Evolutionary conservation across 2,329 filamentous ascomycete species (phyloP), one percentile per base, ranked within the genome.

Genomic region (Fusarium bactridioides): DNA sequence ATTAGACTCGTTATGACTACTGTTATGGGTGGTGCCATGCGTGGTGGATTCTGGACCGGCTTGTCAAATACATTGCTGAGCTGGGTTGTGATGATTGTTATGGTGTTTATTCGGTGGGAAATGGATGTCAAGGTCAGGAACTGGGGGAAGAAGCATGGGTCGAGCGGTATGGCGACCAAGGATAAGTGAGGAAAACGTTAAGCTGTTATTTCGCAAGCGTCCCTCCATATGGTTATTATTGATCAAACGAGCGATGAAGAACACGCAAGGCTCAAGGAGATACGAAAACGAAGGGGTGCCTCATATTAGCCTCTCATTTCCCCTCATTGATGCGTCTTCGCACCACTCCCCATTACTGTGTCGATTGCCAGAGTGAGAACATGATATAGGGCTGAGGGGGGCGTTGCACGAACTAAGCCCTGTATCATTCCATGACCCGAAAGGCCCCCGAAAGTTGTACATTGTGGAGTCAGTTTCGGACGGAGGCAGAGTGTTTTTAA

Each of bases 51-150:
- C 1, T 60, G 54, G 53, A 55, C 61, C 0, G 70, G 70, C 1
- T 19, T 73, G 33, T 21, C n/a, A 5, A 73, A 73, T 19, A 73
- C 70, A 1, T 29, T 73, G 23, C 29, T 73, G 10, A 53, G 61
- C 1, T 73, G 70, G 70, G n/a, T 71, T 37, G 70, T 73, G 5
- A 67, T 73, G 70, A 29, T 73, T 18, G 70, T 73, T 1, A 73
- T 73, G 70, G 54, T 73, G 3, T 73, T 73, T 29, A 73, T 71
- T 12, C 29, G 70, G 6, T 73, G 70, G 70, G 70, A 73, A 15
- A 73, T 73, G 70, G 70, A 73, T 10, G 48, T 50, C 7, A 73
- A 73, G 29, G 70, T 73, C 7, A 50, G 45, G 4, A 71, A 57
- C 5, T 73, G 70, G 70, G 70, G 70, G 2, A 67, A 40, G 48